These are phyloP conservation scores for Daldinia loculata DNA, from an alignment of 495 filamentous ascomycete genomes.

Conservation along the genomic window DNA sequence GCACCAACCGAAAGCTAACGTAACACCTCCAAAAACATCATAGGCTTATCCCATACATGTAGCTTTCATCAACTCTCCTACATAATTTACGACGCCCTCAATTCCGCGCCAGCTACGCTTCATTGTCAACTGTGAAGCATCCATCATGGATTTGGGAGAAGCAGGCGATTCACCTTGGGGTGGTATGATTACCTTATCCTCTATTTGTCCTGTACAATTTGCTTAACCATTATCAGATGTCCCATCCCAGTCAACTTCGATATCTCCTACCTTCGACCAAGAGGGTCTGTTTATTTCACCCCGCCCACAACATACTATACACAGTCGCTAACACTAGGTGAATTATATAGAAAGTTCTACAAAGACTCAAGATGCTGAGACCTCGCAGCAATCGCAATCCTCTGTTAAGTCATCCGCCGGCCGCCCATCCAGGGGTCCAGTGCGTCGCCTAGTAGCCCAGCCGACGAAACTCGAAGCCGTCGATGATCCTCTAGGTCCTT, in stretches of 20 bases:
- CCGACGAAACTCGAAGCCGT: conserved; percentile 77
- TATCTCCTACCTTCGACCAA: conserved; percentile 41
- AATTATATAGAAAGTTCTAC: conserved; percentile 16
- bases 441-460: conserved; percentile 79
- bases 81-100: conserved; percentile 20
- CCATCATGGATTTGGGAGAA: conserved; percentile 68
- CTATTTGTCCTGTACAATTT: conserved; percentile 21
- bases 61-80: conserved; percentile 10
- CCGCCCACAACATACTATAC: conserved; percentile 37
- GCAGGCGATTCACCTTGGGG: conserved; percentile 75
- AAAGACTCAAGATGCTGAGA: conserved; percentile 38
- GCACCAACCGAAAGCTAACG: conserved; percentile 23
- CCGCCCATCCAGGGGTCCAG: conserved; percentile 44
- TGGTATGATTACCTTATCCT: conserved; percentile 59
- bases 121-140: background rate
- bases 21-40: conserved; percentile 30
- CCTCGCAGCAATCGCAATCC: conserved; percentile 43
- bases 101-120: conserved; percentile 5
- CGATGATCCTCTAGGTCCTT: conserved; percentile 75
- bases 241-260: conserved; percentile 61
- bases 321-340: conserved; percentile 47
- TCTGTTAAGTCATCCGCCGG: conserved; percentile 46
- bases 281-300: conserved; percentile 24
- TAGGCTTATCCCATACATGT: background rate
- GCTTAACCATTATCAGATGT: conserved; percentile 58